Conservation (phyloP, 192 early-diverging fungal genomes). For the Coemansia sp. region DNA sequence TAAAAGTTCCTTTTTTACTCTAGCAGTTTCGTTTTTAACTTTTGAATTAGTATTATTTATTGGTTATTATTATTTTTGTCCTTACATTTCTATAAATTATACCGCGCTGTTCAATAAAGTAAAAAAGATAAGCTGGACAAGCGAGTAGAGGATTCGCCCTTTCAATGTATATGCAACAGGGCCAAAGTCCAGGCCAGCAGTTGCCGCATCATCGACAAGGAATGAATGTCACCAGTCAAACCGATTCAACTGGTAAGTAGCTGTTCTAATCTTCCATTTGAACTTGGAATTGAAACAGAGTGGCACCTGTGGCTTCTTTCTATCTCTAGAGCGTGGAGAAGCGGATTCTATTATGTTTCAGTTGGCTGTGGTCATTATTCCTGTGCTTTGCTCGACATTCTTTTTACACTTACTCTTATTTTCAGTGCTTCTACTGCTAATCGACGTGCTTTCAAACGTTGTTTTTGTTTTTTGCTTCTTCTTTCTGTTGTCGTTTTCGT, state of each 20-base stretch:
- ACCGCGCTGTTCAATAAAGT: background rate
- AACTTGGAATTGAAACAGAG: background rate
- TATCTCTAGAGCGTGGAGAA: background rate
- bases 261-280: background rate
- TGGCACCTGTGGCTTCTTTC: background rate
- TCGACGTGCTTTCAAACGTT: background rate
- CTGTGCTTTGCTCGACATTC: background rate
- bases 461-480: slow-evolving; percentile 5
- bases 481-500: no score
- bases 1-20: no score
- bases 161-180: slow-evolving; percentile 53
- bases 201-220: slow-evolving; percentile 39
- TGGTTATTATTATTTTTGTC: no score
- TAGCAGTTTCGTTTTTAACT: no score
- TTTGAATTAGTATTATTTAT: no score
- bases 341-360: background rate
- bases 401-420: background rate
- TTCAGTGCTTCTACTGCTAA: background rate
- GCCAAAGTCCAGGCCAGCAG: slow-evolving; percentile 53
- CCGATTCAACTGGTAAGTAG: slow-evolving; percentile 46
- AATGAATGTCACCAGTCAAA: slow-evolving; percentile 38
- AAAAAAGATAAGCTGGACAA: background rate
- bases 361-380: background rate
- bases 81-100: no score
- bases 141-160: background rate